Evolutionary conservation across 495 filamentous ascomycete genomes (phyloP).

Genomic region (Aspergillus incahuasiensis): DNA sequence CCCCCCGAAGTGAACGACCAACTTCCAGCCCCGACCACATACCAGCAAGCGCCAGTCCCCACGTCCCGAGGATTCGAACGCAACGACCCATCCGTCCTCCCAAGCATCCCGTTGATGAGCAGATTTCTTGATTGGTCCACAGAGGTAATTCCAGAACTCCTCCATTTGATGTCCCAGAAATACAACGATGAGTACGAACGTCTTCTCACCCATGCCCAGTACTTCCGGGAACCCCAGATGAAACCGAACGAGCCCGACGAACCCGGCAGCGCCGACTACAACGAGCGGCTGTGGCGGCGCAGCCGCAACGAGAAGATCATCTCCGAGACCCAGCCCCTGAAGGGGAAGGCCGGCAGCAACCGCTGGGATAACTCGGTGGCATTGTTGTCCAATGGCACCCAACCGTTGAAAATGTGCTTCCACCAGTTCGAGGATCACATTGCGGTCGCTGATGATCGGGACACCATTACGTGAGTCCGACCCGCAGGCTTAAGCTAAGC

Average conservation of each 20-base stretch:
- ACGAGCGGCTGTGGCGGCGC: constrained; percentile 87
- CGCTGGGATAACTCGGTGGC: constrained; percentile 75
- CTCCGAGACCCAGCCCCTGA: constrained; percentile 85
- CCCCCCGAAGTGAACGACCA: constrained; percentile 79
- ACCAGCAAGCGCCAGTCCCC: constrained; percentile 72
- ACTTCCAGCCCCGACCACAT: constrained; percentile 59
- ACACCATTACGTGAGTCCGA: constrained; percentile 63
- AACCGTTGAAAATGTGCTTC: constrained; percentile 88
- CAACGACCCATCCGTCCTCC: constrained; percentile 49
- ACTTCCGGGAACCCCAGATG: constrained; percentile 99
- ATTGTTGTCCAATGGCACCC: constrained; percentile 79
- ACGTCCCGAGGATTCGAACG: constrained; percentile 66
- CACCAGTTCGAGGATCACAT: constrained; percentile 98
- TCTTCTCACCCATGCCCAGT: constrained; percentile 46
- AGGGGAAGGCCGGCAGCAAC: constrained; percentile 74
- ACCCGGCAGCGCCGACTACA: constrained; percentile 95
- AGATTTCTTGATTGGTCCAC: constrained; percentile 92
- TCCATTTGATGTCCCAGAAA: constrained; percentile 16
- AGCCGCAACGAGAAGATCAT: constrained; percentile 91
- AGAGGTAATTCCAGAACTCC: constrained; percentile 51
- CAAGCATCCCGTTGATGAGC: constrained; percentile 69
- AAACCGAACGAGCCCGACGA: constrained; percentile 92
- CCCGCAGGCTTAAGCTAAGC: too few species aligned
- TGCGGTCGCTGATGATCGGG: constrained; percentile 87
- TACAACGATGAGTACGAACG: constrained; percentile 14